These are phyloP conservation scores for Rutstroemia sp. DNA, from an alignment of 2,329 filamentous ascomycete species.

Conservation along the genomic window DNA sequence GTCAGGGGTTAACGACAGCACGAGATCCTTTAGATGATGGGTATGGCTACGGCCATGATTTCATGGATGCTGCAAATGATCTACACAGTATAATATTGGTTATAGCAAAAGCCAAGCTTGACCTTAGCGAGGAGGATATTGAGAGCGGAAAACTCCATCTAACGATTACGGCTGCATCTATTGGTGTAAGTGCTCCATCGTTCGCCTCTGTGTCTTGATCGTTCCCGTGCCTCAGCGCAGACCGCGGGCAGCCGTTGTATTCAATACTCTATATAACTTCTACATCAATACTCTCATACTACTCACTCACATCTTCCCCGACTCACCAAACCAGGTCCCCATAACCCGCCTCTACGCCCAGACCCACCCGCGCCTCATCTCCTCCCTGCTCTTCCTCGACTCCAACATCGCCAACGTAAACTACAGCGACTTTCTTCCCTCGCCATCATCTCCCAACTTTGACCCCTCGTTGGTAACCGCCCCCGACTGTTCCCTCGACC, in stretches of 20 bases:
- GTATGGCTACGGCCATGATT: conserved; percentile 25
- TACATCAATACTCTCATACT: too few species aligned
- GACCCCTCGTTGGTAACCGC: conserved; percentile 20
- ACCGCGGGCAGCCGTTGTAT: too few species aligned
- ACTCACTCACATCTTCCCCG: too few species aligned
- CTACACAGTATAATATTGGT: conserved; percentile 25
- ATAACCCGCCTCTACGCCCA: conserved; percentile 29
- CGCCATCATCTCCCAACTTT: conserved; percentile 24
- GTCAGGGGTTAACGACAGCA: conserved; percentile 22
- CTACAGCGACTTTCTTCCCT: conserved; percentile 25
- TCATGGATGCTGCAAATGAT: conserved; percentile 25
- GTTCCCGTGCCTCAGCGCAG: too few species aligned
- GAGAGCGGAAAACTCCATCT: conserved; percentile 16
- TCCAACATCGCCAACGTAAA: conserved; percentile 30
- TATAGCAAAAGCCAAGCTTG: conserved; percentile 14
- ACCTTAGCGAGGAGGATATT: conserved; percentile 2
- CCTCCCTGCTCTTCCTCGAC: conserved; percentile 29
- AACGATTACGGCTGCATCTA: conserved; percentile 27
- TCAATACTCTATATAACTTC: background rate
- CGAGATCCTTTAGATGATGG: conserved; percentile 23
- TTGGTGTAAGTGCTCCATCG: conserved; percentile 20
- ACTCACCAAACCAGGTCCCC: conserved; percentile 9
- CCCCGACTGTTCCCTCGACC: conserved; percentile 23
- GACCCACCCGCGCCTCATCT: conserved; percentile 21
- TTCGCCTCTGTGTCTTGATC: too few species aligned